phyloP scores from a whole-genome alignment of 2,329 filamentous ascomycete species.

The Diplodia mutila region DNA sequence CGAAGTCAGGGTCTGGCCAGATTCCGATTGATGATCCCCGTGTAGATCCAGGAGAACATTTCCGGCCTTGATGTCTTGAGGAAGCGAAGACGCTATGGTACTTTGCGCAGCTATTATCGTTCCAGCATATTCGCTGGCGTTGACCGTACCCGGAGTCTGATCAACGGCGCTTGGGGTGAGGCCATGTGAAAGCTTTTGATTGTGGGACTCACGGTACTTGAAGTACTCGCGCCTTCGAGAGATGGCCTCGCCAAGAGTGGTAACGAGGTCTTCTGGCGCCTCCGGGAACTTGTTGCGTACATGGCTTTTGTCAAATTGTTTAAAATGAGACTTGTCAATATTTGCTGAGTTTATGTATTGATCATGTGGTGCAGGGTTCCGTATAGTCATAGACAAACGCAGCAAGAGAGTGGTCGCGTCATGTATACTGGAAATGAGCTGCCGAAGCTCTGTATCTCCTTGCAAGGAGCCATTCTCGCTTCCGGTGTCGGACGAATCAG shows the following conservation, averaged over 20 bases:
- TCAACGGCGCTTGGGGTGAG: not conserved
- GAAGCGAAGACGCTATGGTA: conserved; percentile 5
- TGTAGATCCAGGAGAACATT: not conserved
- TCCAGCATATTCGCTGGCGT: not conserved
- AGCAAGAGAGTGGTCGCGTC: conserved; percentile 38
- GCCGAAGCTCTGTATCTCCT: conserved; percentile 33
- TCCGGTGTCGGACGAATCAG: conserved; percentile 24
- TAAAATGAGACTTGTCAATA: conserved; percentile 35
- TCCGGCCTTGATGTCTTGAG: not conserved
- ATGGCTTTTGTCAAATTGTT: conserved; percentile 36
- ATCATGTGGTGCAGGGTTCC: conserved; percentile 39
- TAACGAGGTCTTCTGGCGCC: conserved; percentile 27
- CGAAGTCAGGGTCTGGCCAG: conserved; percentile 1
- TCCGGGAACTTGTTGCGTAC: conserved; percentile 33
- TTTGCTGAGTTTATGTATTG: conserved; percentile 33
- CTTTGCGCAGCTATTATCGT: not conserved
- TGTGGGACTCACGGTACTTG: conserved; percentile 40
- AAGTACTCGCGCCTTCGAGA: conserved; percentile 40
- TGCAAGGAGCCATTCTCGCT: not conserved
- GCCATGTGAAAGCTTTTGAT: conserved; percentile 35
- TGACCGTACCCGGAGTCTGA: no score
- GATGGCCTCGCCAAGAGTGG: conserved; percentile 38
- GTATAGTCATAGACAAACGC: conserved; percentile 38
- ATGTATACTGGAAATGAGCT: conserved; percentile 31
- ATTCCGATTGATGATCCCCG: not conserved